These are phyloP conservation scores for Globisporangium sylvaticum DNA, from an alignment of 352 stramenopile species.

Conservation along the genomic window DNA sequence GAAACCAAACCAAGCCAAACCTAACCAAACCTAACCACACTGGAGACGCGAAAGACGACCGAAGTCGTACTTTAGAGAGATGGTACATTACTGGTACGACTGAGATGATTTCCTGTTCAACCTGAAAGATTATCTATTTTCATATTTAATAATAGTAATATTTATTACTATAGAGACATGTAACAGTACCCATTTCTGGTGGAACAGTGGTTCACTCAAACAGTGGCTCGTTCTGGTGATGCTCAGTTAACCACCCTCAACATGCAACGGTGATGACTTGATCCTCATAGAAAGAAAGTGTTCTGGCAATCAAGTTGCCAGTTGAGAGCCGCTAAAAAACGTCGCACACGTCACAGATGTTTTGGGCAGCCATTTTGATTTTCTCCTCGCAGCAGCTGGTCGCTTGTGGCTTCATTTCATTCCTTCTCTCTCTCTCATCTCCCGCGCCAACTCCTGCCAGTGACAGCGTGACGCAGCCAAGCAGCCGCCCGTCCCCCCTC, in stretches of 20 bases:
- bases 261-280: background rate
- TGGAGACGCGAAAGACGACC: background rate
- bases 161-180: background rate
- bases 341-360: constrained; percentile 5
- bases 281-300: background rate
- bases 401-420: background rate
- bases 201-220: background rate
- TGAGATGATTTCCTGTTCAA: background rate
- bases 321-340: background rate
- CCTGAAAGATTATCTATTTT: background rate
- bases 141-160: background rate
- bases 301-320: background rate
- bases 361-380: background rate
- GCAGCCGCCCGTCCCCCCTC: background rate
- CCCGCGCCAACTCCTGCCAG: no score
- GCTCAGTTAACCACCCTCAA: background rate
- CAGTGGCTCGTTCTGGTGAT: background rate
- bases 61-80: background rate
- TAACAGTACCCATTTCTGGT: background rate
- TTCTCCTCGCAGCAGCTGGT: background rate
- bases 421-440: constrained; percentile 2
- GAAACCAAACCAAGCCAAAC: no score
- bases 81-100: background rate
- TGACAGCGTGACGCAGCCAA: background rate
- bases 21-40: background rate